Evolutionary conservation across 257 asterid species (phyloP).

Genomic region (Craterostigma plantagineum): DNA sequence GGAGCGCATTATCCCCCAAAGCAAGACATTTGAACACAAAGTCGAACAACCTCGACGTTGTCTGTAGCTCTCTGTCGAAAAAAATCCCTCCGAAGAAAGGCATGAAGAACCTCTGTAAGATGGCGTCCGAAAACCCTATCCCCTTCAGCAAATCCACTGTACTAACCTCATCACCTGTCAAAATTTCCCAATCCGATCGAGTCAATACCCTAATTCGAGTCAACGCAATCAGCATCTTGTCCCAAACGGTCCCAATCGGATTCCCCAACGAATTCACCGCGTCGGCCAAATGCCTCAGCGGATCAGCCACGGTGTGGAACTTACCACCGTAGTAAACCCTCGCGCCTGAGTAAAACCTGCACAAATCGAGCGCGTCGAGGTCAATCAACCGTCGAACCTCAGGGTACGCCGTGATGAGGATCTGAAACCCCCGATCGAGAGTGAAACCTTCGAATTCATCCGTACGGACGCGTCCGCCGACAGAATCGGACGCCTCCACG

Average conservation of each 20-base stretch:
- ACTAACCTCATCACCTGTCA: conserved; percentile 38
- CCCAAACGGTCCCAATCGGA: conserved; percentile 53
- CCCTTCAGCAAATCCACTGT: conserved; percentile 38
- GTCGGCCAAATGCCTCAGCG: conserved; percentile 60
- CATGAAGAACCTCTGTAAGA: conserved; percentile 68
- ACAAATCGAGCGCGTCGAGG: conserved; percentile 44
- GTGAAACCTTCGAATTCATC: conserved; percentile 68
- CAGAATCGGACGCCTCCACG: conserved; percentile 71
- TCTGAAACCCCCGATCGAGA: conserved; percentile 92
- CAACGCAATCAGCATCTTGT: conserved; percentile 52
- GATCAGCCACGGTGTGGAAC: conserved; percentile 79
- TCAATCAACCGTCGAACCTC: conserved; percentile 60
- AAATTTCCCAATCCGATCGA: conserved; percentile 33
- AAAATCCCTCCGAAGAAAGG: conserved; percentile 84
- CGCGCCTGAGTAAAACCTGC: conserved; percentile 67
- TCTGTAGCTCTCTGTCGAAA: conserved; percentile 66
- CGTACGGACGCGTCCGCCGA: conserved; percentile 95
- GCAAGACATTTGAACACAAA: conserved; percentile 78
- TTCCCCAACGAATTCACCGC: conserved; percentile 36
- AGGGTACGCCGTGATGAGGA: conserved; percentile 85
- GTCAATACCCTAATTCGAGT: conserved; percentile 48
- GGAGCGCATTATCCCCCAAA: conserved; percentile 74
- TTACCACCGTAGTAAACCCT: conserved; percentile 45
- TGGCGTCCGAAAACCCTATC: conserved; percentile 50
- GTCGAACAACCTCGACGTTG: conserved; percentile 72